phyloP scores from a whole-genome alignment of 2,329 filamentous ascomycete species.

The Cladophialophora yegresii region DNA sequence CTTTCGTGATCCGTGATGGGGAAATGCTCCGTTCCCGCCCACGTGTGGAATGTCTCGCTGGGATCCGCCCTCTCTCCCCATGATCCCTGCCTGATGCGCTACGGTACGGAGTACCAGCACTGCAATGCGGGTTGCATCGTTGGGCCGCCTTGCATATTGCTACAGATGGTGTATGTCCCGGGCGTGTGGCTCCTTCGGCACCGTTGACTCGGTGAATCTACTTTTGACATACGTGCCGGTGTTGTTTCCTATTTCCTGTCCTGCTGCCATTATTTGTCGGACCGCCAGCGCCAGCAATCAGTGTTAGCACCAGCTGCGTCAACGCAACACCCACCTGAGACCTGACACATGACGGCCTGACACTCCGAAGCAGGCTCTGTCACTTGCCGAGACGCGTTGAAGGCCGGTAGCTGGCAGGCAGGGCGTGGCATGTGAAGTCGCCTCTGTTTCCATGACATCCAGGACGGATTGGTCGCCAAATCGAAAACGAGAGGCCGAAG shows the following conservation, averaged over 20 bases:
- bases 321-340: neutral
- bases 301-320: neutral
- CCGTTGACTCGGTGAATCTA: neutral
- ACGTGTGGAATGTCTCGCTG: neutral
- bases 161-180: neutral
- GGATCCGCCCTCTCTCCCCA: neutral
- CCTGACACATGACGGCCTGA: neutral
- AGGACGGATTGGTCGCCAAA: too few species aligned
- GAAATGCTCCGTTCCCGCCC: neutral
- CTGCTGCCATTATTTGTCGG: neutral
- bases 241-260: neutral
- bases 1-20: neutral
- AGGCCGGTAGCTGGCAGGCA: neutral
- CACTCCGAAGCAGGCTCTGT: neutral
- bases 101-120: neutral
- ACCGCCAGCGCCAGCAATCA: neutral
- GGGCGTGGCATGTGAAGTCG: neutral
- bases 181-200: neutral
- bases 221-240: too few species aligned
- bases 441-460: too few species aligned
- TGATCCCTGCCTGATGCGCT: neutral
- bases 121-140: constrained; percentile 8
- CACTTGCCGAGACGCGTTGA: neutral
- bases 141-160: constrained; percentile 12
- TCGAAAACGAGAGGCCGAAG: too few species aligned